A percentile compares a stretch with the other conserved stretches of the same genome.
Conservation (phyloP, 1,139 yeast species). For the Suhomyces chickasaworum region DNA sequence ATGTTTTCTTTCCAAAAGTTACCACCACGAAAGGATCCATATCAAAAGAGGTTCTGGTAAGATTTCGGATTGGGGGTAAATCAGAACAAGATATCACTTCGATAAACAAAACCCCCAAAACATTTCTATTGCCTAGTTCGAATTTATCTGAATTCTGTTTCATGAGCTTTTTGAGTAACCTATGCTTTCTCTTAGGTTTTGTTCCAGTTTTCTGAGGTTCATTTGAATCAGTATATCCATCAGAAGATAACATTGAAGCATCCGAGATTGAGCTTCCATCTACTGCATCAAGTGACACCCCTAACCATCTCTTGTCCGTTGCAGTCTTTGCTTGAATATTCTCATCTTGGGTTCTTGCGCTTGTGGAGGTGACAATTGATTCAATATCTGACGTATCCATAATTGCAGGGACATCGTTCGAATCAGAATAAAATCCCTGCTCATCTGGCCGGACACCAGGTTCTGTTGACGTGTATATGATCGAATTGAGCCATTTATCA, state of each 20-base stretch:
- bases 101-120: constrained; percentile 72
- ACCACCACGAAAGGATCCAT: constrained; percentile 97
- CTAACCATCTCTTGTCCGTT: constrained; percentile 4
- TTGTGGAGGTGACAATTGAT: constrained; percentile 18
- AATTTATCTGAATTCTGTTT: constrained; percentile 19
- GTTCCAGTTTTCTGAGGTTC: background rate
- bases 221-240: constrained; percentile 8
- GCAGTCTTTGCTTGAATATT: background rate
- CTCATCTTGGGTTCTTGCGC: background rate
- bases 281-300: constrained; percentile 7
- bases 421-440: constrained; percentile 45
- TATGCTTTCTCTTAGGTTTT: constrained; percentile 10
- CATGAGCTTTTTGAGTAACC: constrained; percentile 7
- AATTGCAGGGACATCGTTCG: constrained; percentile 21
- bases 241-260: constrained; percentile 23
- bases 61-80: constrained; percentile 64
- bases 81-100: constrained; percentile 75
- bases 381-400: constrained; percentile 36
- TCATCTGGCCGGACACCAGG: constrained; percentile 33
- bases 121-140: constrained; percentile 43
- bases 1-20: constrained; percentile 86
- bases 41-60: constrained; percentile 75
- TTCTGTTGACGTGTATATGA: constrained; percentile 37
- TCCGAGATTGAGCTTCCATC: constrained; percentile 27
- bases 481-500: constrained; percentile 32